Evolutionary conservation across 208 protist genomes (phyloP).

Genomic region (Polymyxa betae): DNA sequence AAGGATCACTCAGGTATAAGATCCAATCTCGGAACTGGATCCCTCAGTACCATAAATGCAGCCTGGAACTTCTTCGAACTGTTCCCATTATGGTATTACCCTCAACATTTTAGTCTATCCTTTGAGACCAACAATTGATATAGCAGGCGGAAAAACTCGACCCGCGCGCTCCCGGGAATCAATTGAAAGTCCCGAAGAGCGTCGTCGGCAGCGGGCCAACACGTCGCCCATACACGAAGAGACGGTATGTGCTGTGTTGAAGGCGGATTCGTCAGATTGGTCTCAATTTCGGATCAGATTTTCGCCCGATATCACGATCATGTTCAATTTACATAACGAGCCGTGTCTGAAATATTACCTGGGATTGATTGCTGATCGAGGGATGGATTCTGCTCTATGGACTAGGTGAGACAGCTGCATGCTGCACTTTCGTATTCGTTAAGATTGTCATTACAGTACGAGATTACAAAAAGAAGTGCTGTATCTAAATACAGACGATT

Average conservation of each 20-base stretch:
- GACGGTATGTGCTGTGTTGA: not conserved
- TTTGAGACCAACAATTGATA: too few relatives aligned
- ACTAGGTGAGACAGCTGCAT: not conserved
- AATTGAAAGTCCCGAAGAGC: conserved; percentile 41
- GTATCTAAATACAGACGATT: not conserved
- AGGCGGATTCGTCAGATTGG: not conserved
- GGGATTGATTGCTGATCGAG: not conserved
- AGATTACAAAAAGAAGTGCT: conserved; percentile 29
- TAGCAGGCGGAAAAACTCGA: conserved; percentile 37
- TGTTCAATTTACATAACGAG: conserved; percentile 43
- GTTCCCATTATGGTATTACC: conserved; percentile 4
- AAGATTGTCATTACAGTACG: conserved; percentile 5
- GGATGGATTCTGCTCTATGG: not conserved
- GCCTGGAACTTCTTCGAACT: not conserved
- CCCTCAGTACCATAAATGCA: conserved; percentile 3
- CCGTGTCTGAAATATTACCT: conserved; percentile 48
- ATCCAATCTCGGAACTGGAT: conserved; percentile 19
- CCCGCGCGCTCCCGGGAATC: not conserved
- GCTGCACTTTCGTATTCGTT: not conserved
- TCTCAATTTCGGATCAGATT: not conserved
- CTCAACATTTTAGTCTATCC: too few relatives aligned
- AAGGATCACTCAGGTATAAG: not conserved
- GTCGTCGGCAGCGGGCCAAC: not conserved
- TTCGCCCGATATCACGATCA: conserved; percentile 31
- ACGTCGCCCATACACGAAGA: conserved; percentile 15